Conservation (phyloP, 345 rosid genomes). For the Turnera subulata region DNA sequence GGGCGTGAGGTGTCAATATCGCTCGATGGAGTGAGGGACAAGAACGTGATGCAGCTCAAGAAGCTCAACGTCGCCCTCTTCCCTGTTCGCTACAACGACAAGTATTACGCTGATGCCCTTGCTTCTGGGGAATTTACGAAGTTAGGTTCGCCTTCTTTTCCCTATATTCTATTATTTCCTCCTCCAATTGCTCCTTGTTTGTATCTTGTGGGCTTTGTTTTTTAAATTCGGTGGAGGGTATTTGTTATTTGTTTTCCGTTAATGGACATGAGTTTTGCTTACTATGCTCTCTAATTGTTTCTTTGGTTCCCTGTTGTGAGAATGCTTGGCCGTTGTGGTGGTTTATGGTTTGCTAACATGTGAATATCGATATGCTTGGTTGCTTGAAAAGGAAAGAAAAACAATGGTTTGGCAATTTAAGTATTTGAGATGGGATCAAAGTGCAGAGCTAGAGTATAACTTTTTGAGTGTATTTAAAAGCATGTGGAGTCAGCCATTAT, state of each 20-base stretch:
- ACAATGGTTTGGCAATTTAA: no score
- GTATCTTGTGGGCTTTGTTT: not conserved
- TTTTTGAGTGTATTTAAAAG: no score
- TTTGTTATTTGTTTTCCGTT: not conserved
- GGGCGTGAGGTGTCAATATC: slow-evolving; percentile 74
- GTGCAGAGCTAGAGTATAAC: no score
- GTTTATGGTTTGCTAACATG: no score
- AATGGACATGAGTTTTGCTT: not conserved
- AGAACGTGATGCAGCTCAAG: slow-evolving; percentile 96
- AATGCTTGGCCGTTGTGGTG: no score
- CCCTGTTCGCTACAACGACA: slow-evolving; percentile 92
- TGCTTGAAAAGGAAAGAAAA: no score
- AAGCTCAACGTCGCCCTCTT: slow-evolving; percentile 88
- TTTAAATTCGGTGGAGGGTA: no score
- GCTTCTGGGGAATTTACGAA: slow-evolving; percentile 86
- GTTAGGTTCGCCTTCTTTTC: slow-evolving; percentile 49
- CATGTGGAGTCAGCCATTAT: no score
- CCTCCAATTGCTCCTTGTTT: not conserved
- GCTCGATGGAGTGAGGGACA: slow-evolving; percentile 90
- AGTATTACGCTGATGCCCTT: slow-evolving; percentile 83
- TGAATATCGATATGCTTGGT: no score
- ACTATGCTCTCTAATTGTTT: not conserved
- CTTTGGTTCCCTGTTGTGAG: not conserved
- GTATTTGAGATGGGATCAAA: no score
- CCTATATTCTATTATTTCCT: not conserved